Percentiles rank a stretch among this genome's conserved stretches.
Conservation (phyloP, 371 early-diverging fungal genomes). For the Rhizomucor miehei region DNA sequence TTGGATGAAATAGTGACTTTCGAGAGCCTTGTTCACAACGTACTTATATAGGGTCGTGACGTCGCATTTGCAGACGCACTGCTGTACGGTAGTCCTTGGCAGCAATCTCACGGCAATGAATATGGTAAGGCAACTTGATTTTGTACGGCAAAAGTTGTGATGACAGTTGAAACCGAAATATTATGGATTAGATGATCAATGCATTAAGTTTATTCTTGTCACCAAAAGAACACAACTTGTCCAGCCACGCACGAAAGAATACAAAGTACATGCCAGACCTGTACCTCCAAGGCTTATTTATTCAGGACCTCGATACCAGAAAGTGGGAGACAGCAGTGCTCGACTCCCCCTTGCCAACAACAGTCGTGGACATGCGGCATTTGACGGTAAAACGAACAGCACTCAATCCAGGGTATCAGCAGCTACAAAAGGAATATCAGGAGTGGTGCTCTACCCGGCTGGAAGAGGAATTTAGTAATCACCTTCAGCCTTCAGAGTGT, state of each 20-base stretch:
- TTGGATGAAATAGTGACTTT: neutral
- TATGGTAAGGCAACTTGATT: slow-evolving; percentile 21
- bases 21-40: neutral
- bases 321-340: slow-evolving; percentile 42
- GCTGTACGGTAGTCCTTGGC: slow-evolving; percentile 52
- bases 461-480: slow-evolving; percentile 23
- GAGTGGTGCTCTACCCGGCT: slow-evolving; percentile 13
- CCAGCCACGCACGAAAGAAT: slow-evolving; percentile 59
- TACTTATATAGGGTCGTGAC: slow-evolving; percentile 49
- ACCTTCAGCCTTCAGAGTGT: slow-evolving; percentile 1
- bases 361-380: slow-evolving; percentile 50
- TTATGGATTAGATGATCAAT: slow-evolving; percentile 46
- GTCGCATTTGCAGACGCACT: slow-evolving; percentile 55
- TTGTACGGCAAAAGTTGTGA: neutral
- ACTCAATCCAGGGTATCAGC: slow-evolving; percentile 38
- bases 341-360: slow-evolving; percentile 52
- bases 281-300: slow-evolving; percentile 53
- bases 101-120: slow-evolving; percentile 59
- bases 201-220: slow-evolving; percentile 54
- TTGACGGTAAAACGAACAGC: slow-evolving; percentile 53
- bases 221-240: slow-evolving; percentile 51
- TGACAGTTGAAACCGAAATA: neutral
- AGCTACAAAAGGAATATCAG: slow-evolving; percentile 35
- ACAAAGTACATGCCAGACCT: slow-evolving; percentile 56
- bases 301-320: slow-evolving; percentile 26